Evolutionary conservation across 495 filamentous ascomycete genomes (phyloP).

Genomic region (Barbatosphaeria neglecta): DNA sequence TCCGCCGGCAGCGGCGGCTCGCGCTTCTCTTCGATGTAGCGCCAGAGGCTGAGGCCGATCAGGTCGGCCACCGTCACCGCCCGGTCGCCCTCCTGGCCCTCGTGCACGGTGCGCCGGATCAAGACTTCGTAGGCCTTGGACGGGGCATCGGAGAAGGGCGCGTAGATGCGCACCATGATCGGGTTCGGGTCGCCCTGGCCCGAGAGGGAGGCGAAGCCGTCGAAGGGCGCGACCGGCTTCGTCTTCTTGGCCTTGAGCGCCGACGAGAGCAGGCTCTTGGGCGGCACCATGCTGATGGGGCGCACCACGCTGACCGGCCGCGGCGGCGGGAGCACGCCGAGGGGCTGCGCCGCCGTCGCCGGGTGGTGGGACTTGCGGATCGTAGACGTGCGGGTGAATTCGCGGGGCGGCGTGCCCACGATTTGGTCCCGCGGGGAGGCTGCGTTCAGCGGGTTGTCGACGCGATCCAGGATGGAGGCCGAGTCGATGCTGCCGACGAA

Average conservation of each 20-base stretch:
- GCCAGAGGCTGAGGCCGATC: slow-evolving; percentile 80
- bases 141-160: slow-evolving; percentile 64
- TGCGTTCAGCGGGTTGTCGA: slow-evolving; percentile 35
- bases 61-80: slow-evolving; percentile 77
- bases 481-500: slow-evolving; percentile 45
- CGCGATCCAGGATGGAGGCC: slow-evolving; percentile 37
- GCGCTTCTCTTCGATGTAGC: slow-evolving; percentile 71
- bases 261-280: slow-evolving; percentile 58
- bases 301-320: slow-evolving; percentile 74
- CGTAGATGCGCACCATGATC: slow-evolving; percentile 74
- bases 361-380: slow-evolving; percentile 30
- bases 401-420: slow-evolving; percentile 42
- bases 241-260: slow-evolving; percentile 65
- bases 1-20: slow-evolving; percentile 57
- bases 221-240: slow-evolving; percentile 72
- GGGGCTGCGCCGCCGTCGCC: slow-evolving; percentile 46
- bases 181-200: slow-evolving; percentile 77
- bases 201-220: slow-evolving; percentile 73
- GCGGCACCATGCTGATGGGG: slow-evolving; percentile 74
- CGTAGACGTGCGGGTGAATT: slow-evolving; percentile 38
- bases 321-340: slow-evolving; percentile 75
- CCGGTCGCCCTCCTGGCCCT: slow-evolving; percentile 48
- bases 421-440: slow-evolving; percentile 37
- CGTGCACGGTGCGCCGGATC: slow-evolving; percentile 62
- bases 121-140: slow-evolving; percentile 66